phyloP scores from a whole-genome alignment of 768 basidiomycete species.

The Agrocybe praecox region DNA sequence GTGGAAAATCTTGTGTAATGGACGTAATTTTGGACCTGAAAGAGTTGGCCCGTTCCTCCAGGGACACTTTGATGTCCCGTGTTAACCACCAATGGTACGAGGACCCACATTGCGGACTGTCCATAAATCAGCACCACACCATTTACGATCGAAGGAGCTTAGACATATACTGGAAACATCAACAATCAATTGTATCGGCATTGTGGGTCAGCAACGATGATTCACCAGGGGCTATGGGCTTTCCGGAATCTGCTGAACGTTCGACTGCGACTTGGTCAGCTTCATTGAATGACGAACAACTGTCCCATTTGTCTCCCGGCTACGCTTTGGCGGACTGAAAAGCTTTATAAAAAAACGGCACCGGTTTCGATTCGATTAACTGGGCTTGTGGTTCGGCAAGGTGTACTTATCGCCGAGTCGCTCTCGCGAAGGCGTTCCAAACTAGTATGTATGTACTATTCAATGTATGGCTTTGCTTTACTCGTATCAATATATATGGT shows the following conservation, averaged over 20 bases:
- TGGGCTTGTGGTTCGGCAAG: neutral
- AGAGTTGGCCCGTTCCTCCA: constrained; percentile 28
- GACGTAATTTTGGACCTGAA: constrained; percentile 47
- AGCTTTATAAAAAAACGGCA: neutral
- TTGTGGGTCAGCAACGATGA: neutral
- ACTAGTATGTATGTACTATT: neutral
- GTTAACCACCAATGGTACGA: constrained; percentile 6
- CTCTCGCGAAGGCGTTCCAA: constrained; percentile 6
- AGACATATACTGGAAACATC: constrained; percentile 39
- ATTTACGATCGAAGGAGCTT: constrained; percentile 31
- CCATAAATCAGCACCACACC: constrained; percentile 20
- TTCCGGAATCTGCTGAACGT: constrained; percentile 48
- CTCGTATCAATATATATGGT: constrained; percentile 7
- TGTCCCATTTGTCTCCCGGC: constrained; percentile 13
- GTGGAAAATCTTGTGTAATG: constrained; percentile 43
- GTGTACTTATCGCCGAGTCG: neutral
- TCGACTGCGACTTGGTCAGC: constrained; percentile 37
- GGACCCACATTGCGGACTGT: constrained; percentile 7
- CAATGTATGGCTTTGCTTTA: neutral
- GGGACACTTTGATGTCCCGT: constrained; percentile 23
- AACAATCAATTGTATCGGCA: constrained; percentile 28
- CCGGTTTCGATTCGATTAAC: neutral
- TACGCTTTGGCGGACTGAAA: neutral
- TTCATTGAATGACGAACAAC: constrained; percentile 12
- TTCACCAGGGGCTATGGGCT: constrained; percentile 4